Evolutionary conservation across 148 eudicot genomes (phyloP).

Genomic region (Drosera capensis): DNA sequence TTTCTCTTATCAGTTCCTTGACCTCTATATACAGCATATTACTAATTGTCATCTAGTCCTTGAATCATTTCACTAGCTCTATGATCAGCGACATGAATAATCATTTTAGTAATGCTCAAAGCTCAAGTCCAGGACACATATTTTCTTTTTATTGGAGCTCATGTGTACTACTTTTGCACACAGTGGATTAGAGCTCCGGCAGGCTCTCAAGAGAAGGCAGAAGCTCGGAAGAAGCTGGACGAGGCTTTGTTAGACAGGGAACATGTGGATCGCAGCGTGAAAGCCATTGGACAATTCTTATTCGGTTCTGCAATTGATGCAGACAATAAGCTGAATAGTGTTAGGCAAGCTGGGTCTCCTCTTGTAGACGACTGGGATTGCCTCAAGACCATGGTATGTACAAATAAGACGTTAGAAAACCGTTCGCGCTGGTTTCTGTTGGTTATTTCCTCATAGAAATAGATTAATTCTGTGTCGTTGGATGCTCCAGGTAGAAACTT

Average conservation of each 20-base stretch:
- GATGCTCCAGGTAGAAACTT: slow-evolving; percentile 2
- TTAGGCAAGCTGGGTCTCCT: slow-evolving; percentile 14
- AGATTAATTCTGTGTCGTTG: background rate
- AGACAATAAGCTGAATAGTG: background rate
- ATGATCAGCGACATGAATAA: background rate
- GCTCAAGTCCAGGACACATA: background rate
- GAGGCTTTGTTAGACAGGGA: slow-evolving; percentile 14
- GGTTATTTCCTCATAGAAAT: background rate
- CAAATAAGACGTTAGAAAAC: too few species aligned
- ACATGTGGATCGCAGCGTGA: slow-evolving; percentile 18
- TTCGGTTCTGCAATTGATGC: slow-evolving; percentile 6
- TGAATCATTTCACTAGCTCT: background rate
- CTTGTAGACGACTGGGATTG: slow-evolving; percentile 35
- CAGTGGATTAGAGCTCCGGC: slow-evolving; percentile 7
- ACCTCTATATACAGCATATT: background rate
- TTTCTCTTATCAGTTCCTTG: background rate
- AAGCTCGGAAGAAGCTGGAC: slow-evolving; percentile 12
- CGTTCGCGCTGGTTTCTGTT: background rate
- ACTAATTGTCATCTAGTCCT: background rate
- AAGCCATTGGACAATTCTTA: slow-evolving; percentile 6
- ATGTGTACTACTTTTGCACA: background rate
- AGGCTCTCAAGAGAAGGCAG: slow-evolving; percentile 7
- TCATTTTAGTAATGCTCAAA: too few species aligned
- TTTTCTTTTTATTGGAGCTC: too few species aligned
- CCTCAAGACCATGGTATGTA: slow-evolving; percentile 15